These are phyloP conservation scores for Senna siamea DNA, from an alignment of 306 rosid genomes.

Conservation along the genomic window DNA sequence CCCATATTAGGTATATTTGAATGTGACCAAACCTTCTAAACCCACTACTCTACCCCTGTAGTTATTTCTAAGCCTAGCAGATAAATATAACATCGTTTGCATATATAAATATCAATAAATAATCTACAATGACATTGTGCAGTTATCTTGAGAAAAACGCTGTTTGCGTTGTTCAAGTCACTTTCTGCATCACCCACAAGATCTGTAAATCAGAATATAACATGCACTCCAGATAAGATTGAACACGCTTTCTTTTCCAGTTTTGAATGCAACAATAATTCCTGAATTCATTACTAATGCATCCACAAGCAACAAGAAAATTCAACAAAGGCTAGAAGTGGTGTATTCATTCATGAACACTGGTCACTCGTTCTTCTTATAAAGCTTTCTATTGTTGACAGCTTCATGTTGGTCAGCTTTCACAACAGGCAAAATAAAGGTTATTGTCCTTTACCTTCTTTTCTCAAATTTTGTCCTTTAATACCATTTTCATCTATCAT, in stretches of 20 bases:
- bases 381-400: neutral
- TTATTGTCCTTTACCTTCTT: neutral
- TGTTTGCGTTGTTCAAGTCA: neutral
- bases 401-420: neutral
- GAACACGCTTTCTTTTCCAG: neutral
- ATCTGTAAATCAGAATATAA: neutral
- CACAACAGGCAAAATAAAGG: neutral
- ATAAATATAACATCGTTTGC: neutral
- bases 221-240: conserved; percentile 9
- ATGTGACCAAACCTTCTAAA: conserved; percentile 5
- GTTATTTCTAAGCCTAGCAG: neutral
- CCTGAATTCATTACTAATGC: too few relatives aligned
- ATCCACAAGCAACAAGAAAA: neutral
- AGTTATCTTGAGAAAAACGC: neutral
- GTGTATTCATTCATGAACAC: conserved; percentile 5
- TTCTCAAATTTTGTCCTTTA: neutral
- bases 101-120: neutral
- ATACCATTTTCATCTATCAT: neutral
- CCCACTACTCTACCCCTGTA: neutral
- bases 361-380: neutral
- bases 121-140: neutral
- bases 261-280: conserved; percentile 15
- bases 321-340: conserved; percentile 1
- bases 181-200: conserved; percentile 12
- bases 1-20: neutral